Evolutionary conservation across 768 basidiomycete genomes (phyloP).

Genomic region (Hypholoma fasciculare): DNA sequence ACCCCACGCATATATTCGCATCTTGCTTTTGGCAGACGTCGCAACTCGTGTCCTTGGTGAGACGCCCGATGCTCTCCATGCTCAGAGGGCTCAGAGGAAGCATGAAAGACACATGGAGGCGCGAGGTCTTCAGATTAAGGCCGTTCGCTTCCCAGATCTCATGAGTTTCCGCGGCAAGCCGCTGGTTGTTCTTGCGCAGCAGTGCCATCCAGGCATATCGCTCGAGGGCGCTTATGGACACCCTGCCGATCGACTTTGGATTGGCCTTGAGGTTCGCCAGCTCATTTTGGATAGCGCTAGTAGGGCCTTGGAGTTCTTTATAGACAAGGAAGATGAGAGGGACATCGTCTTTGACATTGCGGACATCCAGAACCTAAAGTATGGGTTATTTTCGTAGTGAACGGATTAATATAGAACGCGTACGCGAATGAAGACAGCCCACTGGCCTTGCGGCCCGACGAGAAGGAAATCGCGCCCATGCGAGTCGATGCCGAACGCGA

Average conservation of each 20-base stretch:
- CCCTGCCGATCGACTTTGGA: constrained; percentile 4
- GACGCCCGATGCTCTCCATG: constrained; percentile 35
- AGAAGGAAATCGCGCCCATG: constrained; percentile 20
- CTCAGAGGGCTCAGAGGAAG: constrained; percentile 37
- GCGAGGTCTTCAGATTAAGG: constrained; percentile 13
- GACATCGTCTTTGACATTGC: constrained; percentile 17
- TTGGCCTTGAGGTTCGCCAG: constrained; percentile 8
- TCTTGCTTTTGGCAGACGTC: constrained; percentile 37
- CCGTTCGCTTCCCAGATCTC: constrained; percentile 4
- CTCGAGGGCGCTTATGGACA: constrained; percentile 28
- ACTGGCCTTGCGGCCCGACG: constrained; percentile 15
- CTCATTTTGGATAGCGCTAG: constrained; percentile 11
- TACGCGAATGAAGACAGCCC: constrained; percentile 26
- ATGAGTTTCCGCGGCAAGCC: constrained; percentile 18
- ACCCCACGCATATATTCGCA: constrained; percentile 33
- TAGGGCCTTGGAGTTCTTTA: constrained; percentile 20
- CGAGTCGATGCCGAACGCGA: constrained; percentile 22
- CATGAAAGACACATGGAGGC: constrained; percentile 30
- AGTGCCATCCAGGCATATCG: constrained; percentile 33
- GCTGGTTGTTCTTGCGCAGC: constrained; percentile 30
- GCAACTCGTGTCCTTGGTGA: constrained; percentile 36
- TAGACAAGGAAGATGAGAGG: constrained; percentile 28
- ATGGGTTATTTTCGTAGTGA: background rate
- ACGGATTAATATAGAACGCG: background rate
- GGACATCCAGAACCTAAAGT: constrained; percentile 24